Evolutionary conservation across 2,329 filamentous ascomycete genomes (phyloP).

Genomic region (Cercospora citrullina): DNA sequence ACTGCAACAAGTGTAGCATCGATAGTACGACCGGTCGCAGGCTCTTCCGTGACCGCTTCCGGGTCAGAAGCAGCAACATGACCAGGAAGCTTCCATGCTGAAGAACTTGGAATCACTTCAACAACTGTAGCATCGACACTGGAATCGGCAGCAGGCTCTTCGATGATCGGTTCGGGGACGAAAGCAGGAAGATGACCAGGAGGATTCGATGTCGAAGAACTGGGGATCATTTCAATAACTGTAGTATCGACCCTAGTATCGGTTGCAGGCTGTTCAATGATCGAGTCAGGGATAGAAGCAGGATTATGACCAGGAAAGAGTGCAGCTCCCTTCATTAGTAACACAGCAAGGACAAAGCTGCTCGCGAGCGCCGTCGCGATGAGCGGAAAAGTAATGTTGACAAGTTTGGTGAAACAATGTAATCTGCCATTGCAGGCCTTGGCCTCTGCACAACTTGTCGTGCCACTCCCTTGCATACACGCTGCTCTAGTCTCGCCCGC

Average conservation of each 20-base stretch:
- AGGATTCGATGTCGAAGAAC: not conserved
- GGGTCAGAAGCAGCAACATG: not conserved
- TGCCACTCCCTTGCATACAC: not conserved
- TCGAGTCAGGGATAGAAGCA: not conserved
- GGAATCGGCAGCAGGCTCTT: not conserved
- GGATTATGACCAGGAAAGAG: not conserved
- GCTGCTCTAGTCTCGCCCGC: not conserved
- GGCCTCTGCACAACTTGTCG: not conserved
- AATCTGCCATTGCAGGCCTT: not conserved
- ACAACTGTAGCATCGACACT: not conserved
- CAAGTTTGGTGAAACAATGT: not conserved
- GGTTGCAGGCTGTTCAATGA: not conserved
- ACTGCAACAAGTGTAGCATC: not conserved
- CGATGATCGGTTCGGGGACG: not conserved
- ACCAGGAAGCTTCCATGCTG: not conserved
- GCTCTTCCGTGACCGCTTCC: not conserved
- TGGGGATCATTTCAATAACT: not conserved
- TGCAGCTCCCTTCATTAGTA: not conserved
- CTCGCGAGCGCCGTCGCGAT: not conserved
- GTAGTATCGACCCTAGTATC: not conserved
- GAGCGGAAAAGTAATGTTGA: not conserved
- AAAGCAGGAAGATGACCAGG: no score
- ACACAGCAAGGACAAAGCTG: not conserved
- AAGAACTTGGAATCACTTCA: not conserved
- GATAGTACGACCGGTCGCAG: not conserved